phyloP scores from a whole-genome alignment of 2,329 filamentous ascomycete genomes.

The Tolypocladium ovalisporum region DNA sequence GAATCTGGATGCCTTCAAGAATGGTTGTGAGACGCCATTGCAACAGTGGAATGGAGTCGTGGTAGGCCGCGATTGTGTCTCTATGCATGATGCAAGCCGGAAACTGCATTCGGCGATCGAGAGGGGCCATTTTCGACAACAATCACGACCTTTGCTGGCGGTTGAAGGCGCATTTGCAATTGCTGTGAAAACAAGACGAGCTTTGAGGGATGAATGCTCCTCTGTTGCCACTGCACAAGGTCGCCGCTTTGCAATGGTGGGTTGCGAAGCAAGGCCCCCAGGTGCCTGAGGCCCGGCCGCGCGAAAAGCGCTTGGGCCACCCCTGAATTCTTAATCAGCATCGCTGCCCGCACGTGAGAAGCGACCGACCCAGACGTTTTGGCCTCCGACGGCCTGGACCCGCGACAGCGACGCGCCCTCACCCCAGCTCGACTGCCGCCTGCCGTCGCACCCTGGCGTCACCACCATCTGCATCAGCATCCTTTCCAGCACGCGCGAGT shows the following conservation, averaged over 20 bases:
- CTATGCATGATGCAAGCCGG: not conserved
- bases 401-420: slow-evolving; percentile 8
- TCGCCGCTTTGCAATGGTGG: not conserved
- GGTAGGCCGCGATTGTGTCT: not conserved
- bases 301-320: not conserved
- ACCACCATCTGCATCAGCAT: not conserved
- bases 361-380: not conserved
- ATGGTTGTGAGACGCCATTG: not conserved
- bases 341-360: slow-evolving; percentile 1
- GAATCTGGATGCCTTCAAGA: slow-evolving; percentile 6
- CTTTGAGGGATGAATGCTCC: not conserved
- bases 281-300: not conserved
- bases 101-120: not conserved
- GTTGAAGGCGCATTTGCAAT: not conserved
- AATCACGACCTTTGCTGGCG: not conserved
- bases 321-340: not conserved
- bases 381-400: slow-evolving; percentile 2
- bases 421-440: slow-evolving; percentile 3
- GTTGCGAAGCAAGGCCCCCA: not conserved
- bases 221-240: not conserved
- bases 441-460: slow-evolving; percentile 2
- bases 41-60: not conserved
- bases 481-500: not conserved
- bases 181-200: not conserved
- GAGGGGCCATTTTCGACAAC: not conserved